Conservation (phyloP, 805 yeast genomes). For the Saccharomycopsis fodiens region DNA sequence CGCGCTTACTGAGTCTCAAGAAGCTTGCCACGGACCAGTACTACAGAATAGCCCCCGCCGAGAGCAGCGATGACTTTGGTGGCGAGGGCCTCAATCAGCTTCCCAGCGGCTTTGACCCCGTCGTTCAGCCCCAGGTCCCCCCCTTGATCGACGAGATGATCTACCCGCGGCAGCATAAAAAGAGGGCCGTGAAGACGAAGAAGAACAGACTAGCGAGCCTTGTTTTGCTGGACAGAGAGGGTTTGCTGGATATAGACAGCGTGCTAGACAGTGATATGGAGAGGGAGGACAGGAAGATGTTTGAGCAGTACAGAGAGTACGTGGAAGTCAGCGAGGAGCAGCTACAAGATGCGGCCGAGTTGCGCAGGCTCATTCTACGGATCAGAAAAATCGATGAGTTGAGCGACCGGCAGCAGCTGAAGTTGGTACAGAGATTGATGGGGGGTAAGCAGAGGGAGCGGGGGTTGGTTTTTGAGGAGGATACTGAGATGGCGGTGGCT, state of each 20-base stretch:
- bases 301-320: background rate
- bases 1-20: conserved; percentile 24
- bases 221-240: conserved; percentile 3
- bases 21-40: conserved; percentile 12
- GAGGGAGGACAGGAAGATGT: conserved; percentile 2
- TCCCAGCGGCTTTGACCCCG: conserved; percentile 47
- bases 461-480: conserved; percentile 17
- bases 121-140: conserved; percentile 38
- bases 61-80: conserved; percentile 1
- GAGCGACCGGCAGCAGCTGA: conserved; percentile 28
- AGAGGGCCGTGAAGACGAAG: conserved; percentile 1
- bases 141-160: conserved; percentile 48
- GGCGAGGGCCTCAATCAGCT: conserved; percentile 31
- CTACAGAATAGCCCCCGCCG: conserved; percentile 11
- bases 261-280: conserved; percentile 8
- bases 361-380: conserved; percentile 26
- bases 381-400: conserved; percentile 24
- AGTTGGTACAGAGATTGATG: conserved; percentile 29
- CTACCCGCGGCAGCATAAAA: conserved; percentile 31
- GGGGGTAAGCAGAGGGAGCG: conserved; percentile 26
- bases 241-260: conserved; percentile 9
- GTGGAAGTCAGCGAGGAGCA: background rate
- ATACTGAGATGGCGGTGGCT: conserved; percentile 18
- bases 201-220: conserved; percentile 9
- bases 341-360: conserved; percentile 15